Evolutionary conservation across 805 yeast species (phyloP), one percentile per base, ranked within the genome.

Genomic region (Brettanomyces nanus): DNA sequence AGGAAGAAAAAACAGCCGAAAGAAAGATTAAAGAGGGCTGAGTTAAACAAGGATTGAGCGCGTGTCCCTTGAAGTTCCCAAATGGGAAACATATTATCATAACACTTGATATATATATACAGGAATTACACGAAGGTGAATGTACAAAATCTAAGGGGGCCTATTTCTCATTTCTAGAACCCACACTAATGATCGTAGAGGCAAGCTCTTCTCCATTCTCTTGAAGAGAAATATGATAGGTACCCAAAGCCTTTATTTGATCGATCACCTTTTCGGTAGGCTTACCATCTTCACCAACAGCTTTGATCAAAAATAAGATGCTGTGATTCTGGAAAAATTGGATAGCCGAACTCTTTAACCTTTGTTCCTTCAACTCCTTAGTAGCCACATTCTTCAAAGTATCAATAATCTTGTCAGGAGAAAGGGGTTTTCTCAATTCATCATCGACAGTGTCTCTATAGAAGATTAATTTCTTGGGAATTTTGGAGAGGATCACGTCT

Each of bases 401-500:
- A 10, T 40, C 17, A n/a, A 27, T 23, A 9, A 51, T 43, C 21
- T 41, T 42, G 13, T 38, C 11, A 4, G 28, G 13, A 1, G 42
- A 32, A 28, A 51, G 43, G n/a, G 35, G 35, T 13, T 9, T 31
- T 9, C 13, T 19, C 27, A 31, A 31, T 30, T 30, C 20, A 5
- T 30, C 21, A 6, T 43, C 44, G 17, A 45, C 46, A 4, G 38
- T 39, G 19, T 51, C 57, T 31, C 49, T 49, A 14, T 48, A 42
- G 31, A 57, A 44, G n/a, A 54, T 39, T 19, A 58, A 38, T 35
- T 44, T 52, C 44, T 46, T 49, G 35, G 63, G 61, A 18, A 56
- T 44, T 15, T 47, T 47, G 2, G 48, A 38, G 19, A 52, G 39
- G 15, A 54, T 45, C n/a, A 45, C 41, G 11, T 46, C 47, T 22